These are phyloP conservation scores for Rubia balearica DNA, from an alignment of 305 asterid species.

Conservation along the genomic window DNA sequence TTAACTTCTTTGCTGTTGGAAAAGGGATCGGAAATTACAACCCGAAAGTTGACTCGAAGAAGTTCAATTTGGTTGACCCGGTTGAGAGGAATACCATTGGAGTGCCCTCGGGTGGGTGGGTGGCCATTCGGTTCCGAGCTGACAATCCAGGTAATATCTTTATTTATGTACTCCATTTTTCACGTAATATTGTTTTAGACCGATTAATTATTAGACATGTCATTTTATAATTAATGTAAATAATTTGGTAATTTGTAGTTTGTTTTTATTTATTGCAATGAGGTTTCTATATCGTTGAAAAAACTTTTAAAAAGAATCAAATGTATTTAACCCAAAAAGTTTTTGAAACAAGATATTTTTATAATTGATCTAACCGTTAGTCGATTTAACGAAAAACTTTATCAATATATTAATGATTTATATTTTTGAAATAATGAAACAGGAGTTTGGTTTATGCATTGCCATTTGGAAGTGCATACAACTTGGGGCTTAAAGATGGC, in stretches of 20 bases:
- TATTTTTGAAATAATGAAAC: background rate
- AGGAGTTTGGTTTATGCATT: slow-evolving; percentile 91
- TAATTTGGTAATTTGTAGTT: too few species aligned
- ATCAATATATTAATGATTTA: background rate
- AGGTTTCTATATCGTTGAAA: too few species aligned
- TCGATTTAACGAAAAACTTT: too few species aligned
- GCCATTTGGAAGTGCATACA: slow-evolving; percentile 80
- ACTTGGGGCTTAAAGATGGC: slow-evolving; percentile 91
- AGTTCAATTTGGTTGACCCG: slow-evolving; percentile 72
- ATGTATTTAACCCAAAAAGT: too few species aligned
- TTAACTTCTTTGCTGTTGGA: slow-evolving; percentile 69
- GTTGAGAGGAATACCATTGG: slow-evolving; percentile 76
- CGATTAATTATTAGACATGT: too few species aligned
- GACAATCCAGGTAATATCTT: slow-evolving; percentile 66
- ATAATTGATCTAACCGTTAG: too few species aligned
- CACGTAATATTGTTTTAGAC: too few species aligned
- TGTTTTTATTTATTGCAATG: too few species aligned
- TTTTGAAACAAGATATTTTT: too few species aligned
- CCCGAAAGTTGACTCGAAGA: slow-evolving; percentile 47
- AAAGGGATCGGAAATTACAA: slow-evolving; percentile 64
- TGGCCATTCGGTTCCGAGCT: slow-evolving; percentile 67
- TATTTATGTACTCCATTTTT: background rate
- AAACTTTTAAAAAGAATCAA: too few species aligned
- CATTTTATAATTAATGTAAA: too few species aligned
- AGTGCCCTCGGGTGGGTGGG: slow-evolving; percentile 92